Evolutionary conservation across 441 rosid species (phyloP).

Genomic region (Mallotus japonicus): DNA sequence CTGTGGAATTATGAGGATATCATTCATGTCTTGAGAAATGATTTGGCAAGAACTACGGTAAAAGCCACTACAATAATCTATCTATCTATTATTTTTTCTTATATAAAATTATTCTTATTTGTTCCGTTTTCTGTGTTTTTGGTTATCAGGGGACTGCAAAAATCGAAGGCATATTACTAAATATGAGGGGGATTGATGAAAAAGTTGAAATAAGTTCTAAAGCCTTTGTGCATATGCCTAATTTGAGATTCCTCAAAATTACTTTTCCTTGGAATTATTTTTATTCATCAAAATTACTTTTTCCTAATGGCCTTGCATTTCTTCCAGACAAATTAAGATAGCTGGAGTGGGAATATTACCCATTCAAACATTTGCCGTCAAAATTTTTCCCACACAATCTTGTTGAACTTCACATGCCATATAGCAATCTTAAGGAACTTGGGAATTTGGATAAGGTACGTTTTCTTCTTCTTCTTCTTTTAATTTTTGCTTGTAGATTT

Average conservation of each 20-base stretch:
- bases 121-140: neutral
- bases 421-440: neutral
- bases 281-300: neutral
- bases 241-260: slow-evolving; percentile 1
- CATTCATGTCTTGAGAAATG: neutral
- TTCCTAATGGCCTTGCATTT: neutral
- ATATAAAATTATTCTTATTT: too few relatives aligned
- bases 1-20: neutral
- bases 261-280: too few relatives aligned
- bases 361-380: slow-evolving; percentile 21
- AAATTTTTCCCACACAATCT: neutral
- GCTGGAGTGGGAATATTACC: slow-evolving; percentile 16
- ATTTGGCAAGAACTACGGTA: neutral
- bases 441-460: neutral
- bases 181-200: neutral
- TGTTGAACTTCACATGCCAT: slow-evolving; percentile 22
- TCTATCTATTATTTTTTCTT: too few relatives aligned
- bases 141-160: slow-evolving; percentile 11
- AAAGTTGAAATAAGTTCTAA: neutral
- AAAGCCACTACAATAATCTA: too few relatives aligned
- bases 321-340: slow-evolving; percentile 11
- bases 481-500: too few relatives aligned
- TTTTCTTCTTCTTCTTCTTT: neutral
- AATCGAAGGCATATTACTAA: slow-evolving; percentile 17
- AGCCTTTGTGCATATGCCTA: neutral